Conservation (phyloP, 2,329 filamentous ascomycete species). For the Parascedosporium putredinis region DNA sequence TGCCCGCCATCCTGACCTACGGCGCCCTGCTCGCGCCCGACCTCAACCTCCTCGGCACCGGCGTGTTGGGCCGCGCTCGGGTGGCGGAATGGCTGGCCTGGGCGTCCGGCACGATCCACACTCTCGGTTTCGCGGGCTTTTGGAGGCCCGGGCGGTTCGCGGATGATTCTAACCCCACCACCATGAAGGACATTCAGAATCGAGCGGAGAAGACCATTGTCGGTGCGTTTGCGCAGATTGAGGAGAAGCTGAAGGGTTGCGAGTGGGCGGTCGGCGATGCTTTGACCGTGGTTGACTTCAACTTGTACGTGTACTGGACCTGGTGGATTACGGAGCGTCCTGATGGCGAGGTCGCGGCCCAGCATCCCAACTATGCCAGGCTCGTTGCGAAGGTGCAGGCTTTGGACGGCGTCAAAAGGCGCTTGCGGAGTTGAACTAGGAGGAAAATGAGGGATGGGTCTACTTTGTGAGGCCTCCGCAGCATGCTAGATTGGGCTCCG, state of each 20-base stretch:
- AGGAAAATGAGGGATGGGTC: not conserved
- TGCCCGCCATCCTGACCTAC: constrained; percentile 22
- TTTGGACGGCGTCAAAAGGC: constrained; percentile 10
- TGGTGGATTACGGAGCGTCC: constrained; percentile 12
- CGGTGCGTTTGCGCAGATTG: constrained; percentile 13
- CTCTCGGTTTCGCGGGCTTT: constrained; percentile 17
- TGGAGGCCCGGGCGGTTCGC: constrained; percentile 19
- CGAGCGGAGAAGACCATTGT: constrained; percentile 12
- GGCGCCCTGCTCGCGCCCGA: constrained; percentile 17
- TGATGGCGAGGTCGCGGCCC: constrained; percentile 7
- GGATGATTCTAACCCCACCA: constrained; percentile 10
- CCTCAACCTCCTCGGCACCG: constrained; percentile 14
- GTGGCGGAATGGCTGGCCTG: constrained; percentile 22
- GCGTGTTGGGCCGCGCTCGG: constrained; percentile 14
- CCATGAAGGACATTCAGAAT: constrained; percentile 10
- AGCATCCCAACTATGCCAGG: constrained; percentile 12
- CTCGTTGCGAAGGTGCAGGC: constrained; percentile 11
- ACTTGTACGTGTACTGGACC: constrained; percentile 15
- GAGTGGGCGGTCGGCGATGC: constrained; percentile 13
- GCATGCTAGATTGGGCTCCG: no score
- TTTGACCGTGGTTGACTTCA: constrained; percentile 16
- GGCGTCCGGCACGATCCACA: constrained; percentile 22
- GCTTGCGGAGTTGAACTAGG: not conserved
- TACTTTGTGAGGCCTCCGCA: no score
- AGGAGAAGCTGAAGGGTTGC: constrained; percentile 10